Evolutionary conservation across 2,329 filamentous ascomycete species (phyloP), one percentile per base, ranked within the genome.

Genomic region (Emergomyces africanus): DNA sequence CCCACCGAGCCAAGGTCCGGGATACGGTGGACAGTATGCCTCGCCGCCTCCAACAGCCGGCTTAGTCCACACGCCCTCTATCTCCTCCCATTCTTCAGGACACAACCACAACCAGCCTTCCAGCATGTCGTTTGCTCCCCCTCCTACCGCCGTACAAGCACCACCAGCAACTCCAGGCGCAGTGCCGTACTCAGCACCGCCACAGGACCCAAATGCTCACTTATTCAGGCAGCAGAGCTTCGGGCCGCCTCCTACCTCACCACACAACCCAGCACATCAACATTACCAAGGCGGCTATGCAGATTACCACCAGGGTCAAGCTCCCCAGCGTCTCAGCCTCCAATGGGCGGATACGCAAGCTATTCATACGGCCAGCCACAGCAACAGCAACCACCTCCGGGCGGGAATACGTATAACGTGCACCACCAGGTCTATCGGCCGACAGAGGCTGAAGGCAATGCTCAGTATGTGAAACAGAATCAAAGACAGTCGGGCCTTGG

Each of bases 391-490:
- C 63, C 61, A 20, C 54, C 55, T 60, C n/a, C 62, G 62, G 8
- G 58, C 39, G 48, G 61, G 57, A 61, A 70, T 64, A 60, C 63
- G 1, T 78, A 77, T 59, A 71, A 75, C 61, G 66, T 78, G 10
- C 77, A 79, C 64, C 72, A 65, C 46, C 77, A 78, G 61, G 64
- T 78, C 15, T 79, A 78, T 60, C 66, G 73, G 54, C 77, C 77
- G 1, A 77, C 76, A 0, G 73, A 77, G 57, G 67, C 67, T 18
- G 76, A 79, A 61, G 70, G 70, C 14, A 64, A 64, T 5, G 68
- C 68, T 0, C 69, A 72, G 51, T 67, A 70, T 28, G 70, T 75
- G 46, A 71, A 71, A 57, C 63, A 70, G 54, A 14, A 18, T 37
- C 50, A 53, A 20, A 37, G 50, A 53, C 50, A 53, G 50, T 53